These are phyloP conservation scores for Scheffersomyces coipomensis DNA, from an alignment of 805 yeast genomes.

Conservation along the genomic window DNA sequence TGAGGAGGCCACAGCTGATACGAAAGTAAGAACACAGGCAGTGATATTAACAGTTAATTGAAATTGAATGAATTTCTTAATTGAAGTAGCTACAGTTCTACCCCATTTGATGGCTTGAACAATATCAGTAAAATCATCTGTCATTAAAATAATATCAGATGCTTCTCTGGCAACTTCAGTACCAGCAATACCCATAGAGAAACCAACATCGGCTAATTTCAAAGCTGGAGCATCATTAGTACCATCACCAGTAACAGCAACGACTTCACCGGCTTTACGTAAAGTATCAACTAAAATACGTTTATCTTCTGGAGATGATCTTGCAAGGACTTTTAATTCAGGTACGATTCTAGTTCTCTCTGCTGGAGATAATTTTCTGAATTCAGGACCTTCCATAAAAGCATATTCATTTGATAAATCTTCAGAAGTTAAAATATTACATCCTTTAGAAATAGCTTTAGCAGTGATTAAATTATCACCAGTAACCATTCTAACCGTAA, in stretches of 20 bases:
- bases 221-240: constrained; percentile 98
- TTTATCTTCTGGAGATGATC: constrained; percentile 96
- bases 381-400: constrained; percentile 91
- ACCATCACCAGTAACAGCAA: constrained; percentile 99
- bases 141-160: constrained; percentile 86
- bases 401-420: constrained; percentile 52
- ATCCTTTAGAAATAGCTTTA: constrained; percentile 80
- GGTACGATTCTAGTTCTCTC: constrained; percentile 69
- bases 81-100: constrained; percentile 90
- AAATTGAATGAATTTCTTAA: constrained; percentile 93
- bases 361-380: constrained; percentile 60
- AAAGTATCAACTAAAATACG: constrained; percentile 79
- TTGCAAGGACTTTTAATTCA: constrained; percentile 76
- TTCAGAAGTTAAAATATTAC: constrained; percentile 68
- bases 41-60: constrained; percentile 95
- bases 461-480: constrained; percentile 96
- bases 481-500: constrained; percentile 94
- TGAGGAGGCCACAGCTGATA: constrained; percentile 83
- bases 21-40: constrained; percentile 92
- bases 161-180: constrained; percentile 99
- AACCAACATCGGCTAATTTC: constrained; percentile 95
- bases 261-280: constrained; percentile 82
- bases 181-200: constrained; percentile 98
- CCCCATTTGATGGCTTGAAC: constrained; percentile 99
- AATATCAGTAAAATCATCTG: constrained; percentile 90